Evolutionary conservation across 495 filamentous ascomycete genomes (phyloP).

Genomic region (Monascus purpureus): DNA sequence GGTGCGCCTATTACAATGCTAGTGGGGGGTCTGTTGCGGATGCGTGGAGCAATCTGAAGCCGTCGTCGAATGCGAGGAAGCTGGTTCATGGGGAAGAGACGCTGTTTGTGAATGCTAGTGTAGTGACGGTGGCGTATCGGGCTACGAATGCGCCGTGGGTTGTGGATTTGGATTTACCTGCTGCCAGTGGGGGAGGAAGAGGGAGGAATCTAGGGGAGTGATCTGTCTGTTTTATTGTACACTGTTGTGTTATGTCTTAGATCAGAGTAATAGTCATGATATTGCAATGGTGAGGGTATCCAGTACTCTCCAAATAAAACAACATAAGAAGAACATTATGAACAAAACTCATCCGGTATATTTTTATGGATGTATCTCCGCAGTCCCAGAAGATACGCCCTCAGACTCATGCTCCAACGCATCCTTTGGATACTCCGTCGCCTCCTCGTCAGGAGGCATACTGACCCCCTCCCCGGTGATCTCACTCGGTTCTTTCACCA

Average conservation of each 20-base stretch:
- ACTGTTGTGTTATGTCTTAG: neutral
- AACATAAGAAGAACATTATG: too few species aligned
- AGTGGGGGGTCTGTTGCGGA: slow-evolving; percentile 5
- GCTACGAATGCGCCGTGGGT: slow-evolving; percentile 46
- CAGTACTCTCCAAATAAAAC: too few species aligned
- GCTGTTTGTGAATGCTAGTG: slow-evolving; percentile 59
- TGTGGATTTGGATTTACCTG: slow-evolving; percentile 47
- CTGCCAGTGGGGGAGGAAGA: neutral
- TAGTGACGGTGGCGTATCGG: slow-evolving; percentile 36
- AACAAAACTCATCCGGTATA: too few species aligned
- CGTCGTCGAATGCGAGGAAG: slow-evolving; percentile 8
- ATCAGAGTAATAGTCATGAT: neutral
- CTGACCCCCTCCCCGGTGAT: too few species aligned
- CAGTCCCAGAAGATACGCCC: too few species aligned
- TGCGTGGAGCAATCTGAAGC: neutral
- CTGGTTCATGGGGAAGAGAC: slow-evolving; percentile 42
- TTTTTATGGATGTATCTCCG: too few species aligned
- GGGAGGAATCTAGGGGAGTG: neutral
- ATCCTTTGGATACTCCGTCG: too few species aligned
- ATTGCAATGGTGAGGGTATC: slow-evolving; percentile 3
- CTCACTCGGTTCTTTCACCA: too few species aligned
- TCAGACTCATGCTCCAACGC: too few species aligned
- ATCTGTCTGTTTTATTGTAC: neutral
- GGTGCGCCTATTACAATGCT: slow-evolving; percentile 31
- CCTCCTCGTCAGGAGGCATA: too few species aligned